phyloP scores from a whole-genome alignment of 306 rosid genomes.

The Fragaria vesca region DNA sequence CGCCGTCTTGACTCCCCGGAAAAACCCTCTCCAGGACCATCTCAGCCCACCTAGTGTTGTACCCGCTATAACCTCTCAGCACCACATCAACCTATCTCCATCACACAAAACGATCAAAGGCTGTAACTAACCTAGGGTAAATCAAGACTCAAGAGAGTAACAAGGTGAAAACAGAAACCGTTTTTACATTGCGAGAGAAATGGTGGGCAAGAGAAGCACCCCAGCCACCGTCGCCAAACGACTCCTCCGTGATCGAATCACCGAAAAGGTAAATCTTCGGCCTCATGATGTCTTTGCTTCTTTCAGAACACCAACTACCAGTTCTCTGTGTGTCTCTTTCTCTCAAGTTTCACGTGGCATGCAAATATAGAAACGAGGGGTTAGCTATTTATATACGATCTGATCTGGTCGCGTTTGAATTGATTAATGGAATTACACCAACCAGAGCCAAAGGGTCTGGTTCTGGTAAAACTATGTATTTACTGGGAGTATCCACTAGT shows the following conservation, averaged over 20 bases:
- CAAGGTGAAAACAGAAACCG: not conserved
- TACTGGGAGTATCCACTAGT: not conserved
- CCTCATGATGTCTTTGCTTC: constrained; percentile 29
- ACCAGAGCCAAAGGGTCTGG: not conserved
- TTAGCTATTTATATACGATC: not conserved
- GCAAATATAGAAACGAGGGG: not conserved
- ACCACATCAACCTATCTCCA: constrained; percentile 62
- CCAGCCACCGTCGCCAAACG: constrained; percentile 74
- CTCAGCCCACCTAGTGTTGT: constrained; percentile 80
- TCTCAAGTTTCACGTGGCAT: constrained; percentile 16
- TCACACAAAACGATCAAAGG: not conserved
- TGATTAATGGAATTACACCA: not conserved
- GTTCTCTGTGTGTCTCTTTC: not conserved
- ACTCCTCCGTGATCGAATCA: constrained; percentile 79
- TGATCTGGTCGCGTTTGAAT: not conserved
- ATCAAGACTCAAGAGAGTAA: not conserved
- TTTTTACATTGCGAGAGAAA: constrained; percentile 65
- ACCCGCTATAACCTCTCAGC: constrained; percentile 81
- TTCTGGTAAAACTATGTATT: not conserved
- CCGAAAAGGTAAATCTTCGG: constrained; percentile 78
- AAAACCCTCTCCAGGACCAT: constrained; percentile 69
- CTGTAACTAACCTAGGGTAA: not conserved
- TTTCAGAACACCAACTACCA: not conserved
- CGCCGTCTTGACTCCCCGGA: constrained; percentile 30
- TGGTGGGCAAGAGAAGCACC: constrained; percentile 80